phyloP scores from a whole-genome alignment of 768 basidiomycete genomes.

The Rickenella mellea region DNA sequence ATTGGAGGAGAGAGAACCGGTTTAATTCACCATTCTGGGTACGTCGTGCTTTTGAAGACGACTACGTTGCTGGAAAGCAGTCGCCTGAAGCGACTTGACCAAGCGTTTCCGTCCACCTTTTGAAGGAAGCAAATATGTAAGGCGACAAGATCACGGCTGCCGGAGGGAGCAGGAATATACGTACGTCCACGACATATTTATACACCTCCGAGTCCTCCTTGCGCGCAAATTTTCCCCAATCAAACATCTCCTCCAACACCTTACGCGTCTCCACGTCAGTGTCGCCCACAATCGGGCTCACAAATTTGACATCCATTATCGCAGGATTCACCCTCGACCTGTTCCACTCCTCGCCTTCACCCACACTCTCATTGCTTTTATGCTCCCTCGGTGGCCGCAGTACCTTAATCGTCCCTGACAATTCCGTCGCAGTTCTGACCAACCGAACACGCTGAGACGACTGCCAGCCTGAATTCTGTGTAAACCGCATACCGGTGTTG shows the following conservation, averaged over 20 bases:
- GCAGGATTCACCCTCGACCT: conserved; percentile 39
- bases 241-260: conserved; percentile 28
- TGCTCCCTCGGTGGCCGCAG: conserved; percentile 21
- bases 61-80: conserved; percentile 23
- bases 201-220: conserved; percentile 19
- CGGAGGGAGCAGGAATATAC: too few species aligned
- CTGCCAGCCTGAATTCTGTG: conserved; percentile 32
- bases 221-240: conserved; percentile 18
- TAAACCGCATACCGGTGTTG: conserved; percentile 54
- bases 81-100: conserved; percentile 27
- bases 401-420: conserved; percentile 30
- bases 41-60: conserved; percentile 28
- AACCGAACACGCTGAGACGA: conserved; percentile 41
- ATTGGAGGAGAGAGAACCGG: too few species aligned
- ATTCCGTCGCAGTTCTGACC: conserved; percentile 31
- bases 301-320: conserved; percentile 51
- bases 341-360: conserved; percentile 21
- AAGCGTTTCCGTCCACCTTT: conserved; percentile 20
- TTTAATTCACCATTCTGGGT: conserved; percentile 33
- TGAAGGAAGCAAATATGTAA: too few species aligned
- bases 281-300: conserved; percentile 35
- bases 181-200: conserved; percentile 21
- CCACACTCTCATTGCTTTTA: conserved; percentile 21
- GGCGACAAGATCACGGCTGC: too few species aligned
- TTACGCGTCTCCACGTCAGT: conserved; percentile 38